Evolutionary conservation across 2,329 filamentous ascomycete genomes (phyloP), one percentile per base, ranked within the genome.

Genomic region (Escovopsis weberi): DNA sequence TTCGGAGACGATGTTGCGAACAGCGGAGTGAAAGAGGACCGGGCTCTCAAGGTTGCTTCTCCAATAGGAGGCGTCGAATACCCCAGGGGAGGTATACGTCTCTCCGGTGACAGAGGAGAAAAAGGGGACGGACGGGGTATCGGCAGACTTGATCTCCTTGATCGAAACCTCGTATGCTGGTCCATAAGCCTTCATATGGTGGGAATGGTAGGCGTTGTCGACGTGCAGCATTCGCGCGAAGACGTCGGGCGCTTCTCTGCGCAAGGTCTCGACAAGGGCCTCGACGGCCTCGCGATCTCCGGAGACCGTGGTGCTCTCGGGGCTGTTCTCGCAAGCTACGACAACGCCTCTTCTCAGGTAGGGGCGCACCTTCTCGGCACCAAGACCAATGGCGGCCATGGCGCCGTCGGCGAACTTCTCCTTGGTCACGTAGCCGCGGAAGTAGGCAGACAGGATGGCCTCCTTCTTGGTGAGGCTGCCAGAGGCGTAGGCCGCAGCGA

Each of bases 181-280:
- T 4, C 35, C 35, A 15, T 37, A 37, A 15, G 35, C 35, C 35
- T 38, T 34, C 44, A 45, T 45, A 32, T 45, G 40, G 23, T 43
- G 41, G n/a, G 41, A 43, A n/a, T 45, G 44, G 30, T 45, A 45
- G 1, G 44, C 44, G 1, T 39, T 45, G n/a, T 45, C 44, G 18
- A 45, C 41, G 12, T 45, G 38, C 2, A 45, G 41, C 6, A 26
- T 33, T 3, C 43, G 26, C 2, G 18, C 30, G 33, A 44, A 44
- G 9, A 37, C 26, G 7, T 37, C 36, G 3, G 39, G n/a, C 4
- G 39, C 43, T 32, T 38, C 5, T 12, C 6, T 11, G 18, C 18
- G 15, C 9, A 37, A 9, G 18, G 15, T 19, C 18, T 18, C 18
- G n/a, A 37, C 23, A 15, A 37, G 35, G 12, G 4, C 18, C 18